These are phyloP conservation scores for Acanthamoeba lenticulata DNA, from an alignment of 208 protist species.

Conservation along the genomic window DNA sequence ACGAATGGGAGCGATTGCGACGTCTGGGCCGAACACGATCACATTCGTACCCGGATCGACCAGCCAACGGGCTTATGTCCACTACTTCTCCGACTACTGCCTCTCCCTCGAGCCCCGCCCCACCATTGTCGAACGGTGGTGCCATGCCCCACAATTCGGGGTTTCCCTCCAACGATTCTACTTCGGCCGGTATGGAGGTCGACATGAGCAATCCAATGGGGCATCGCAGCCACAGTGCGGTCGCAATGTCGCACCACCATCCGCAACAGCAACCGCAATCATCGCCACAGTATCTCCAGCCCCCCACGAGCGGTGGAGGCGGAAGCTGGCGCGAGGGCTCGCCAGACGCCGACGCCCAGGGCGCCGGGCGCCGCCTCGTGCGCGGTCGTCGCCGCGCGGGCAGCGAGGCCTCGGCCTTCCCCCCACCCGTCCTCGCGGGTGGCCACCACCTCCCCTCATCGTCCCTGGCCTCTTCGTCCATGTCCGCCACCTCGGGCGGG, in stretches of 20 bases:
- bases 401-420: slow-evolving; percentile 11
- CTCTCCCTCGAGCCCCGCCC: neutral
- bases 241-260: neutral
- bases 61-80: neutral
- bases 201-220: neutral
- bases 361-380: neutral
- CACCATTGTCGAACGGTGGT: neutral
- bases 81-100: neutral
- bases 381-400: neutral
- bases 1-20: neutral
- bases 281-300: neutral
- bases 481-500: neutral
- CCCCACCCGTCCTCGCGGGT: neutral
- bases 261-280: neutral
- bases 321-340: neutral
- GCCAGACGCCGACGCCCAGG: neutral
- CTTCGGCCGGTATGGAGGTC: neutral
- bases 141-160: neutral
- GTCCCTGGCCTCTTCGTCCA: neutral
- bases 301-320: neutral
- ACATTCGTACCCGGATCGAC: neutral
- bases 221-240: neutral
- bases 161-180: neutral
- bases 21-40: neutral
- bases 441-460: neutral